Evolutionary conservation across 2,329 filamentous ascomycete species (phyloP).

Genomic region (Alternaria triticimaculans): DNA sequence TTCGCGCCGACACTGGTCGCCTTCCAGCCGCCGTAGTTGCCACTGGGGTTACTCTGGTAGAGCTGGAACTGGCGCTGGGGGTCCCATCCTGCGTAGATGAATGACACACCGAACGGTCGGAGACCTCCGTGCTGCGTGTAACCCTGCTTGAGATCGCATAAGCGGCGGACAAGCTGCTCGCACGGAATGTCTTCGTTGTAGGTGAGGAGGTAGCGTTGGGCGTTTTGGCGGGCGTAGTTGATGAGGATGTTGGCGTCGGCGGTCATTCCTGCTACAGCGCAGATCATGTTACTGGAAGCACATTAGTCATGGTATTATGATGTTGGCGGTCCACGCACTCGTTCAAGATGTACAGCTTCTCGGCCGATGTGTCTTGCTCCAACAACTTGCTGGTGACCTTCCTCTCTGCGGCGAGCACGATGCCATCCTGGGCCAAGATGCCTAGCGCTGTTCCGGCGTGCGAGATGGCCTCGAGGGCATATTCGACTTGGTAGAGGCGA

Average conservation of each 20-base stretch:
- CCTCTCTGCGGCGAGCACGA: conserved; percentile 95
- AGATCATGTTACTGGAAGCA: conserved; percentile 91
- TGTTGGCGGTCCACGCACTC: conserved; percentile 68
- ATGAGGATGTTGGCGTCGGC: conserved; percentile 99
- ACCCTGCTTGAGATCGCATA: conserved; percentile 98
- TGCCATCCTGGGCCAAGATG: conserved; percentile 96
- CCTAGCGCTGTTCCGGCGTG: conserved; percentile 96
- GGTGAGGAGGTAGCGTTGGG: conserved; percentile 95
- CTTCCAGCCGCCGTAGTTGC: conserved; percentile 99
- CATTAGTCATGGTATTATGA: conserved; percentile 6
- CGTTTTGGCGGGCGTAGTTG: conserved; percentile 97
- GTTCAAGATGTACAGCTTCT: conserved; percentile 99
- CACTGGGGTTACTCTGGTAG: conserved; percentile 97
- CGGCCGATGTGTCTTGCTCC: conserved; percentile 98
- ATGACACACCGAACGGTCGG: conserved; percentile 95
- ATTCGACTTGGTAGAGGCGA: conserved; percentile 98
- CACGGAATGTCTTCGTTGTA: conserved; percentile 99
- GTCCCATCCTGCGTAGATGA: conserved; percentile 99
- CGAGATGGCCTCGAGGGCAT: conserved; percentile 97
- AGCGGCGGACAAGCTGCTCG: conserved; percentile 93
- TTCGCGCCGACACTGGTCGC: conserved; percentile 97
- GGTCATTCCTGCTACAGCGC: conserved; percentile 98
- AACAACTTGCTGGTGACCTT: conserved; percentile 99
- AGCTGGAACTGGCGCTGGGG: conserved; percentile 96
- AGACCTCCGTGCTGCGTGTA: conserved; percentile 99